Percentiles rank a stretch among this genome's conserved stretches.
Evolutionary conservation across 495 filamentous ascomycete genomes (phyloP).

Genomic region (Aspergillus egyptiacus): DNA sequence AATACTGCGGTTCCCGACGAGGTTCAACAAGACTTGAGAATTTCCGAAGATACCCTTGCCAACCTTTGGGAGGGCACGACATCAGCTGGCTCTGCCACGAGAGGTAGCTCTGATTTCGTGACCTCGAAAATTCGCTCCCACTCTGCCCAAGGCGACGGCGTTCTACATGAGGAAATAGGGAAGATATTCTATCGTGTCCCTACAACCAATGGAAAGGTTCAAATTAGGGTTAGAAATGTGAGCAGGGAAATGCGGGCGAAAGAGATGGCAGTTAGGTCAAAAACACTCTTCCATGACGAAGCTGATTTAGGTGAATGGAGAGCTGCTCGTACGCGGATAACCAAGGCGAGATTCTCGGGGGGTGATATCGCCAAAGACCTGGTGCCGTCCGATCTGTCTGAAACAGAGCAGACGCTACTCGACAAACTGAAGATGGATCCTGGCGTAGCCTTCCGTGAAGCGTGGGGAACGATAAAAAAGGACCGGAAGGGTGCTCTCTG

Average conservation of each 20-base stretch:
- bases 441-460: constrained; percentile 30
- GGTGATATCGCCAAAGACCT: constrained; percentile 12
- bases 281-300: constrained; percentile 9
- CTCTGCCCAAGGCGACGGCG: not conserved
- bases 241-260: not conserved
- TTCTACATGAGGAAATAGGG: not conserved
- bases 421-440: constrained; percentile 21
- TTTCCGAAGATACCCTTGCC: not conserved
- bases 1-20: not conserved
- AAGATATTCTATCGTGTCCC: not conserved
- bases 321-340: constrained; percentile 22
- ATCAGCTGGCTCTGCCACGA: not conserved
- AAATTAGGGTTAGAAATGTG: not conserved
- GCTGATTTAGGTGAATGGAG: constrained; percentile 17
- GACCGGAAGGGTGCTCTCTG: constrained; percentile 35
- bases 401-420: constrained; percentile 20
- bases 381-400: constrained; percentile 12
- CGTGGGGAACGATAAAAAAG: constrained; percentile 34
- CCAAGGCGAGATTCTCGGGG: constrained; percentile 19
- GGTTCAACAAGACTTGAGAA: not conserved
- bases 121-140: not conserved
- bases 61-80: not conserved
- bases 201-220: not conserved
- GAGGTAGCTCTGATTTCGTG: not conserved
- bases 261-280: constrained; percentile 13